phyloP scores from a whole-genome alignment of 2,329 filamentous ascomycete species.

The Lachnellula hyalina region DNA sequence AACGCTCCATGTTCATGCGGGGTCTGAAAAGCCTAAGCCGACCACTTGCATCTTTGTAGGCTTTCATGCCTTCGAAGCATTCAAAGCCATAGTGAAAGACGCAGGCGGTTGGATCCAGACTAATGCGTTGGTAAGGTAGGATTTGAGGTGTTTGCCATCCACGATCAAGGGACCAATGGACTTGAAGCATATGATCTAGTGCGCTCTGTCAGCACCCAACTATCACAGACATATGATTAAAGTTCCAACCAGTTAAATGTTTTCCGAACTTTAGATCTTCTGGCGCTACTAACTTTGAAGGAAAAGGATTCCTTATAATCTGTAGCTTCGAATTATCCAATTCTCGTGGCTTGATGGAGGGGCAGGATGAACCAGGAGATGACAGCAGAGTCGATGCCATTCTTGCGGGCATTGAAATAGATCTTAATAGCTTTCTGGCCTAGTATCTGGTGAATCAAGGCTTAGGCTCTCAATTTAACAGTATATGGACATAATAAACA shows the following conservation, averaged over 20 bases:
- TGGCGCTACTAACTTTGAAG: background rate
- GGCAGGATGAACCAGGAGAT: background rate
- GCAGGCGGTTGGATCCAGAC: background rate
- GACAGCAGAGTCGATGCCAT: background rate
- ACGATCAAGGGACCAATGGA: background rate
- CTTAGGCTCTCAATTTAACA: too few species aligned
- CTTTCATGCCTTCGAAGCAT: conserved; percentile 31
- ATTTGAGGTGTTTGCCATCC: background rate
- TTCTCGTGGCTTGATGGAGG: background rate
- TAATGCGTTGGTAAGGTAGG: background rate
- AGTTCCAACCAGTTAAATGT: background rate
- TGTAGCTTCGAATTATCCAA: background rate
- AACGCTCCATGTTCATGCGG: conserved; percentile 89
- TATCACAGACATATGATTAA: background rate
- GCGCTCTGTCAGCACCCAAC: background rate
- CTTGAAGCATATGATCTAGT: background rate
- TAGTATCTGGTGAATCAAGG: background rate
- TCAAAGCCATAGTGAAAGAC: background rate
- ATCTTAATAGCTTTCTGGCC: background rate
- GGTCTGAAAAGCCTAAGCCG: conserved; percentile 71
- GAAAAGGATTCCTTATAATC: background rate
- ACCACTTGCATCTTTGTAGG: conserved; percentile 82
- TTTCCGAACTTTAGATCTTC: background rate
- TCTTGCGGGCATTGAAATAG: background rate
- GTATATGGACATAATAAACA: background rate